Evolutionary conservation across 2,329 filamentous ascomycete genomes (phyloP).

Genomic region (Colletotrichum caudatum): DNA sequence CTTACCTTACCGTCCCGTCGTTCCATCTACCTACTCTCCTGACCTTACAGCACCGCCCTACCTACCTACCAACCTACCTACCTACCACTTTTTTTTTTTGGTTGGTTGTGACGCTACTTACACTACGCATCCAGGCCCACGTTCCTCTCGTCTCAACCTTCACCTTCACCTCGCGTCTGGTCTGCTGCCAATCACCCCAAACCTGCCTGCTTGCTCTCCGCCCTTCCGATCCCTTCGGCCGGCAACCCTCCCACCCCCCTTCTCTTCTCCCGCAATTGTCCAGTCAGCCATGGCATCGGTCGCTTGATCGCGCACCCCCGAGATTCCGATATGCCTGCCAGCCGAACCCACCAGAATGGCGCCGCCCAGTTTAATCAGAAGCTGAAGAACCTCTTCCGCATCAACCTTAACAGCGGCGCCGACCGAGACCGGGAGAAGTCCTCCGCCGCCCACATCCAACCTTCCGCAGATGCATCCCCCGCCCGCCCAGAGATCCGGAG

Average conservation of each 20-base stretch:
- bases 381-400: constrained; percentile 78
- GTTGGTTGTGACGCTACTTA: constrained; percentile 5
- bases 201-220: constrained; percentile 8
- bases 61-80: neutral
- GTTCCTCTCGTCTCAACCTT: constrained; percentile 25
- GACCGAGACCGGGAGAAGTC: constrained; percentile 48
- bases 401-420: constrained; percentile 63
- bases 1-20: constrained; percentile 18
- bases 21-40: constrained; percentile 19
- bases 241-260: neutral
- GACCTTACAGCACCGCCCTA: constrained; percentile 15
- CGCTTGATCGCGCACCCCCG: constrained; percentile 44
- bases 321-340: constrained; percentile 60
- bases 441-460: constrained; percentile 51
- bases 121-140: constrained; percentile 22
- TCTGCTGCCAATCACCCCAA: constrained; percentile 16
- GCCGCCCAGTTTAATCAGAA: constrained; percentile 75
- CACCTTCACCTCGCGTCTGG: constrained; percentile 15
- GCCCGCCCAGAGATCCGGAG: constrained; percentile 59
- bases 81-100: neutral
- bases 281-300: constrained; percentile 54
- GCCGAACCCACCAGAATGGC: constrained; percentile 63
- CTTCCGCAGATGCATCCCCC: constrained; percentile 57
- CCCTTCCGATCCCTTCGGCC: constrained; percentile 34
- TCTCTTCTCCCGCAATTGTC: constrained; percentile 35